Conservation (phyloP, 2,329 filamentous ascomycete species). For the Calcarisporium arbuscula region DNA sequence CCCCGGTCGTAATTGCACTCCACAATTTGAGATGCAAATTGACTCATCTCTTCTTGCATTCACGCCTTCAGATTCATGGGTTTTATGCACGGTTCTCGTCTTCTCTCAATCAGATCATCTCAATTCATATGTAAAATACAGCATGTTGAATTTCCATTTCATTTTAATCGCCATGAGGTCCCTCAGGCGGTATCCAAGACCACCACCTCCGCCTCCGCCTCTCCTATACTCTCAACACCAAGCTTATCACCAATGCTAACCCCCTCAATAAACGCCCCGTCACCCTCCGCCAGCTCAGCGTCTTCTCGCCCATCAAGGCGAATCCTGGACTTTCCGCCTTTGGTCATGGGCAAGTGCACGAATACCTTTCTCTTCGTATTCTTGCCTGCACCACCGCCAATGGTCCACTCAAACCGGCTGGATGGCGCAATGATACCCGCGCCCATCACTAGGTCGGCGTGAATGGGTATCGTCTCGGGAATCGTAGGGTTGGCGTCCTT, state of each 20-base stretch:
- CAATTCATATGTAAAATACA: too few relatives aligned
- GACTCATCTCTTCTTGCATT: too few relatives aligned
- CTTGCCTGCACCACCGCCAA: slow-evolving; percentile 54
- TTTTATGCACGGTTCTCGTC: too few relatives aligned
- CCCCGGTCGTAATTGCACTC: too few relatives aligned
- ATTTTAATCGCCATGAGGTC: too few relatives aligned
- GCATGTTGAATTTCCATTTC: too few relatives aligned
- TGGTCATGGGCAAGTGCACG: slow-evolving; percentile 75
- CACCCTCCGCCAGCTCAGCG: slow-evolving; percentile 62
- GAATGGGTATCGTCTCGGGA: slow-evolving; percentile 68
- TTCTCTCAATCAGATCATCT: too few relatives aligned
- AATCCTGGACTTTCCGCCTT: slow-evolving; percentile 67
- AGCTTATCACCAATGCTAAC: slow-evolving; percentile 60
- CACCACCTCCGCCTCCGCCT: slow-evolving; percentile 63
- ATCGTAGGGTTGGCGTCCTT: slow-evolving; percentile 55
- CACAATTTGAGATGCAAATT: too few relatives aligned
- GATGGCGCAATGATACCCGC: slow-evolving; percentile 66
- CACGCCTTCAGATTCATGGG: too few relatives aligned
- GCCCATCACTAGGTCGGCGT: slow-evolving; percentile 79
- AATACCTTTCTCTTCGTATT: slow-evolving; percentile 64
- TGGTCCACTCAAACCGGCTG: slow-evolving; percentile 61
- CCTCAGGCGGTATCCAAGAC: slow-evolving; percentile 56
- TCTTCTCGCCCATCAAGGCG: slow-evolving; percentile 60
- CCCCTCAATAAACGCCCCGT: slow-evolving; percentile 68
- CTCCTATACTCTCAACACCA: slow-evolving; percentile 60